Evolutionary conservation across 805 yeast genomes (phyloP).

Genomic region (Cyberlindnera maritima): DNA sequence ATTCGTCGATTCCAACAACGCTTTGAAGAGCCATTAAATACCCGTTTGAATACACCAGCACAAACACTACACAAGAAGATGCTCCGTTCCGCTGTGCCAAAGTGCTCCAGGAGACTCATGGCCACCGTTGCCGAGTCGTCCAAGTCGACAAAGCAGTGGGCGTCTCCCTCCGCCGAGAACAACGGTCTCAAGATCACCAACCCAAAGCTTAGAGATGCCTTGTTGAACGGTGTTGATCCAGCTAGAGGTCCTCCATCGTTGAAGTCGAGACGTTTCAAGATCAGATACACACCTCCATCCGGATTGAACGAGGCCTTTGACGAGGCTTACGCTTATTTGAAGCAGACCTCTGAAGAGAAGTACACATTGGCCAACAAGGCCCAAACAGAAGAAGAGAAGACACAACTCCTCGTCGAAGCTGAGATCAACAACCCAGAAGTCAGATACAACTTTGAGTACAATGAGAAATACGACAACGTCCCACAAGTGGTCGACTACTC

Average conservation of each 20-base stretch:
- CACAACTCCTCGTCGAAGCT: constrained; percentile 49
- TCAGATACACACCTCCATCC: constrained; percentile 62
- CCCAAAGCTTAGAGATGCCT: constrained; percentile 25
- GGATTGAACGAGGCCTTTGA: constrained; percentile 73
- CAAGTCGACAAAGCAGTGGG: constrained; percentile 14
- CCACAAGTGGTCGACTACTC: constrained; percentile 56
- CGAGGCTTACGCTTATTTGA: constrained; percentile 58
- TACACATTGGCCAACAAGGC: constrained; percentile 36
- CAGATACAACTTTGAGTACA: constrained; percentile 55
- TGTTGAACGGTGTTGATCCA: constrained; percentile 33
- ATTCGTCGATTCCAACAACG: constrained; percentile 4
- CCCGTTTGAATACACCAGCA: background rate
- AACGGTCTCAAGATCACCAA: constrained; percentile 25
- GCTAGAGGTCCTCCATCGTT: constrained; percentile 52
- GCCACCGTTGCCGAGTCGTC: constrained; percentile 8
- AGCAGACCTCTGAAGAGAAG: constrained; percentile 43
- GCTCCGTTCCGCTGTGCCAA: constrained; percentile 15
- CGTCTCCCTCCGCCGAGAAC: constrained; percentile 1
- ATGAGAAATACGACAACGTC: constrained; percentile 35
- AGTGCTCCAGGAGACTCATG: constrained; percentile 8
- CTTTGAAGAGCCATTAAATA: background rate
- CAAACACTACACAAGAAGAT: background rate
- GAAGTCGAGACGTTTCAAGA: constrained; percentile 39
- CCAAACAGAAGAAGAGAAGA: constrained; percentile 23
- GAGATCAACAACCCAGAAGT: constrained; percentile 86